Conservation (phyloP, 768 basidiomycete genomes). For the Kwoniella sp. region DNA sequence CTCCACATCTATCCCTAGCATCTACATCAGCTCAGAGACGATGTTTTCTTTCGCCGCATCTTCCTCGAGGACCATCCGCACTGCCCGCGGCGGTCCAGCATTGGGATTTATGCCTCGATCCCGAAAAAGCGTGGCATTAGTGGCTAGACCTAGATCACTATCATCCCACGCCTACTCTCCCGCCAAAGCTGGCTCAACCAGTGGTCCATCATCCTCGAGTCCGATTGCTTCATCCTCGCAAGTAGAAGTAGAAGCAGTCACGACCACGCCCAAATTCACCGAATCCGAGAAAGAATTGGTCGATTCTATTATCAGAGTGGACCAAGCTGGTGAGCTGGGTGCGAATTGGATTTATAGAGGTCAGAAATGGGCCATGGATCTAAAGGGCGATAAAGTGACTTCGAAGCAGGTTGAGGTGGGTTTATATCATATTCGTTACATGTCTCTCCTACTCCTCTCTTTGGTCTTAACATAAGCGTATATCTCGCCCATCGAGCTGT, state of each 20-base stretch:
- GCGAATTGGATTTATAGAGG: slow-evolving; percentile 95
- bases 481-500: no score
- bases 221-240: no score
- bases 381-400: slow-evolving; percentile 56
- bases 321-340: slow-evolving; percentile 93
- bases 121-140: no score
- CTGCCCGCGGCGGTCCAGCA: background rate
- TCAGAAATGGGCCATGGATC: slow-evolving; percentile 69
- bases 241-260: slow-evolving; percentile 22
- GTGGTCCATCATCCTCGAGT: no score
- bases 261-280: slow-evolving; percentile 43
- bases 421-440: no score
- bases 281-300: slow-evolving; percentile 43
- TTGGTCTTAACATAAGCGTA: no score
- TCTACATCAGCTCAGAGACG: no score
- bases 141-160: background rate
- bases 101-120: no score
- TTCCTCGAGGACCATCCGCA: background rate
- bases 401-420: slow-evolving; percentile 73
- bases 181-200: no score
- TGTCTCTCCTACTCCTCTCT: no score
- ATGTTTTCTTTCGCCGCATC: background rate
- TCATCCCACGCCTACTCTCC: background rate
- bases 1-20: no score
- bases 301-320: slow-evolving; percentile 68